Evolutionary conservation across 2,329 filamentous ascomycete genomes (phyloP), one percentile per base, ranked within the genome.

Genomic region (Rhynchosporium secalis): DNA sequence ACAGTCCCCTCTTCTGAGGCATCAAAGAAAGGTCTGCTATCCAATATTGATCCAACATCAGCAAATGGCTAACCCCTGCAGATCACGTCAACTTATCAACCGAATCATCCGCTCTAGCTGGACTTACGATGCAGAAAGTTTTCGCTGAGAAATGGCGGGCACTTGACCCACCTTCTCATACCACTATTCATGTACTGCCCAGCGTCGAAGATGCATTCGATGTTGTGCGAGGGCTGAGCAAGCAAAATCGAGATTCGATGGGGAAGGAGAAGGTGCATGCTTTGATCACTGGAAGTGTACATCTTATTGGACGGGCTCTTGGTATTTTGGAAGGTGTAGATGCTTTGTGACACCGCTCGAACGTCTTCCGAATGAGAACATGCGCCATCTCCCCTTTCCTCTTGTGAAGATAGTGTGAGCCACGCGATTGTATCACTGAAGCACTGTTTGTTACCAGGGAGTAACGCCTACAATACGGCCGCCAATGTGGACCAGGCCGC

Each of bases 251-350:
- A 72, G 31, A 45, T 6, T 28, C 41, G 28, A n/a, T 26, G 54
- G 13, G 62, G 1, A 58, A 66, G 62, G 62, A 33, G 51, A 69
- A 76, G 57, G 57, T 68, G 5, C 65, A 71, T 31, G 70, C 62
- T 15, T 66, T 86, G 31, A 78, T 87, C 55, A 88, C 86, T 3
- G 85, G 86, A 2, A 88, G 86, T 71, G 74, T 88, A 65, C 85
- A 88, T 72, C 77, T 88, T 1, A 82, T 88, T 0, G 85, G 86
- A 5, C 89, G 90, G 13, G 80, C 91, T 49, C 78, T 96, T 56
- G 88, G 90, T 72, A 85, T 88, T 1, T 76, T 96, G 62, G 91
- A 90, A 0, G 83, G 64, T 12, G 55, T 49, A 6, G 66, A 70
- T 54, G 66, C 68, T 13, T 54, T 70, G 46, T 70, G 60, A 48